phyloP scores from a whole-genome alignment of 176 grass and related monocot species.

The Oryza meridionalis region DNA sequence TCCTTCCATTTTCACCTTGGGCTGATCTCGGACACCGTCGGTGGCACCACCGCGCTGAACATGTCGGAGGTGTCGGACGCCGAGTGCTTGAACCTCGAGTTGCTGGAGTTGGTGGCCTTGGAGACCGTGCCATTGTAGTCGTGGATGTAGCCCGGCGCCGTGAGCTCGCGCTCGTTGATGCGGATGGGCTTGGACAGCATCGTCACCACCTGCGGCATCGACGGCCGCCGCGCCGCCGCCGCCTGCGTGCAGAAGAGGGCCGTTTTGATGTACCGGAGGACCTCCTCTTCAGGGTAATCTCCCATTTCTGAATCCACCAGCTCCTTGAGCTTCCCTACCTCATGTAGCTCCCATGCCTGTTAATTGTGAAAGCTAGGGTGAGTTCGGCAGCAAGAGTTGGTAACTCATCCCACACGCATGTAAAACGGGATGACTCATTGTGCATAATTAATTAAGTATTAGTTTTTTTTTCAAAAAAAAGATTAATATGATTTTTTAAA shows the following conservation, averaged over 20 bases:
- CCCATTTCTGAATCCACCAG: constrained; percentile 52
- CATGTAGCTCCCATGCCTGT: constrained; percentile 80
- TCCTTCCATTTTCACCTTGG: constrained; percentile 51
- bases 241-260: constrained; percentile 93
- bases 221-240: constrained; percentile 55
- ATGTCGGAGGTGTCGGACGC: constrained; percentile 35
- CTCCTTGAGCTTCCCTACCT: constrained; percentile 66
- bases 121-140: constrained; percentile 40
- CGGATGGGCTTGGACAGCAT: constrained; percentile 74
- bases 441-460: too few relatives aligned
- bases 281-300: constrained; percentile 79
- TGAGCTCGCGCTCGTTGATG: constrained; percentile 85
- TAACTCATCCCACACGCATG: too few relatives aligned
- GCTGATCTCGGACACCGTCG: constrained; percentile 46
- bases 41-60: constrained; percentile 49
- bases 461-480: too few relatives aligned
- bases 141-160: constrained; percentile 63
- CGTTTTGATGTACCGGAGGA: constrained; percentile 71
- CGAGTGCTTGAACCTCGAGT: constrained; percentile 41
- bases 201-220: constrained; percentile 76
- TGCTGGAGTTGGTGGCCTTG: constrained; percentile 50
- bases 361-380: not conserved
- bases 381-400: not conserved
- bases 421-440: too few relatives aligned
- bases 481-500: too few relatives aligned